Base-by-base conservation (phyloP, 371 early-diverging fungal species). In the Smittium mucronatum region DNA sequence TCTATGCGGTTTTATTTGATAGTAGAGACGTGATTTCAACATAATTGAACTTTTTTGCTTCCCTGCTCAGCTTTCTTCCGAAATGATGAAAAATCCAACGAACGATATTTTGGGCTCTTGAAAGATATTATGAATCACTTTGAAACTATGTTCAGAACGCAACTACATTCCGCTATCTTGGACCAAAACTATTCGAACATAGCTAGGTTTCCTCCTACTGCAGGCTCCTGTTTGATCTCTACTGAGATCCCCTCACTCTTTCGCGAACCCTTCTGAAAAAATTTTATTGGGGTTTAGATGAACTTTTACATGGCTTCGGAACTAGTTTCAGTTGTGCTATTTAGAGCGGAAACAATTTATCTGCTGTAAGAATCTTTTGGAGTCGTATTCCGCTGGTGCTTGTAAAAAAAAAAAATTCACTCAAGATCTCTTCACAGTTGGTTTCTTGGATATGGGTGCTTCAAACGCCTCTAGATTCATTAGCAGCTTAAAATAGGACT, bases 1-100 rank as follows among this genome's bases (percentile, higher is more conserved):
- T 26, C 25, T 34, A 11, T 21, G 21, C 31, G 66, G 29, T 29
- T 60, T 64, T 66, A 34, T 29, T 70, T 70, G 11, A 65, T 17
- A 17, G 60, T n/a, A 28, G 31, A 65, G 5, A 11, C 11, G 11
- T 11, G 47, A 47, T 47, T 47, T 47, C 21, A 5, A 21, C 11
- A 47, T 47, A 5, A 47, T 47, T 47, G 5, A 11, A 47, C 21
- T 47, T 47, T 47, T 21, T 21, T 11, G 5, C 21, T 47, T 21
- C 47, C 21, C 47, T 21, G 47, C 11, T 47, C 5, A 47, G 21
- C 5, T 5, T 47, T 5, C 21, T 47, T 47, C 47, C 21, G 47
- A 47, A 21, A 21, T n/a, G n/a, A n/a, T n/a, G n/a, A n/a, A n/a
- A n/a, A n/a, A n/a, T n/a, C n/a, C n/a, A n/a, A n/a, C n/a, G n/a